Base-by-base conservation (phyloP, 2,329 filamentous ascomycete species). In the Pseudogymnoascus sp. region DNA sequence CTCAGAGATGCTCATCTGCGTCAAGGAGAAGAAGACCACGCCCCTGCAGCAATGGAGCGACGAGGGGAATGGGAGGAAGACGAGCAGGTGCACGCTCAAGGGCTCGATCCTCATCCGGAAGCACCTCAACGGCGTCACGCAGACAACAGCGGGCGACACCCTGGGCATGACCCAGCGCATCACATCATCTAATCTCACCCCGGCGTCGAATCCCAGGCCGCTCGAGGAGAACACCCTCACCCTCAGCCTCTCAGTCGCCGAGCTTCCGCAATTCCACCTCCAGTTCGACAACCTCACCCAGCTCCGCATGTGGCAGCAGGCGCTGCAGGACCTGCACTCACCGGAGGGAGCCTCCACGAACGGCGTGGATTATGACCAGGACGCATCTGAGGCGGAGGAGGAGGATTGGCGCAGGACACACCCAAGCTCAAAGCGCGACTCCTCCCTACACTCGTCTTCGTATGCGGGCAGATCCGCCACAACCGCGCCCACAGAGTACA, bases 31-130 rank as follows among this genome's bases (percentile, higher is more conserved):
- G 83, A 96, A 93, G 78, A 69, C 80, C 40, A 70, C 75, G 57
- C 74, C 71, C 66, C 80, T 82, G 40, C 82, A 85, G 61, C 85
- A 90, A 68, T 93, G 90, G 83, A 88, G 86, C 61, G 85, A 85
- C 62, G 78, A 78, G 17, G 78, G 80, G 4, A 73, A 80, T 0
- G 82, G 82, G 21, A 82, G 83, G 63, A 93, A 88, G 74, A 80
- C 83, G 9, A 86, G 86, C 2, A 86, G 90, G 67, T 97, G 89
- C 79, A 96, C 93, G 0, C 80, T 99, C 44, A 99, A 99, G 77
- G 95, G 95, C 17, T 97, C 95, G 0, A 99, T 99, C 69, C 80
- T 99, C 66, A 97, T 99, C 76, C 97, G 96, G 79, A 97, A 96
- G 79, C 95, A 99, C 74, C 82, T 99, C 47, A 96, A 95, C 72